These are phyloP conservation scores for Aschersonia sp. DNA, from an alignment of 2,329 filamentous ascomycete species.

Conservation along the genomic window DNA sequence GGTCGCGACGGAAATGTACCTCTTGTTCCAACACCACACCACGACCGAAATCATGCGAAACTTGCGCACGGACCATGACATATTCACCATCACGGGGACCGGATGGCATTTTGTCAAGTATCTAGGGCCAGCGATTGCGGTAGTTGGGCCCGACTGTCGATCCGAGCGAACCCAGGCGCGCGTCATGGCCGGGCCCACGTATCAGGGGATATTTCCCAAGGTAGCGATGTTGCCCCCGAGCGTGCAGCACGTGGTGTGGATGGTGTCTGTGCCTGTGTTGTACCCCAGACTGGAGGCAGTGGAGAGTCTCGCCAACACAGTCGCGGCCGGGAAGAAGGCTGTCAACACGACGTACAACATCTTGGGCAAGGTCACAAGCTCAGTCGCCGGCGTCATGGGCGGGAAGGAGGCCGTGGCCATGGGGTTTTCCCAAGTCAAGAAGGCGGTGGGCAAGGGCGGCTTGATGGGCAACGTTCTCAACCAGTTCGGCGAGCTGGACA, in stretches of 20 bases:
- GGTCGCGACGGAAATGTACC: slow-evolving; percentile 92
- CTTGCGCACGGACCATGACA: slow-evolving; percentile 71
- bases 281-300: slow-evolving; percentile 87
- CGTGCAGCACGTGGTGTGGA: slow-evolving; percentile 94
- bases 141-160: slow-evolving; percentile 80
- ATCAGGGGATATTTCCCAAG: slow-evolving; percentile 94
- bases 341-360: slow-evolving; percentile 95
- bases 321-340: slow-evolving; percentile 90
- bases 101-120: slow-evolving; percentile 99
- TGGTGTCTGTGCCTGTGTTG: slow-evolving; percentile 79
- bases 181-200: slow-evolving; percentile 90
- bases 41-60: slow-evolving; percentile 87
- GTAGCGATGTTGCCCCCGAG: slow-evolving; percentile 79
- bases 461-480: slow-evolving; percentile 92
- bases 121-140: slow-evolving; percentile 77
- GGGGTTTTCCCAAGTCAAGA: slow-evolving; percentile 90
- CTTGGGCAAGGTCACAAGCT: slow-evolving; percentile 86
- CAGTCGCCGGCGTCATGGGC: slow-evolving; percentile 87
- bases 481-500: slow-evolving; percentile 90
- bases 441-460: slow-evolving; percentile 86
- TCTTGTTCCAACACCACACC: slow-evolving; percentile 96
- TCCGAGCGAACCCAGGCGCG: slow-evolving; percentile 83
- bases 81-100: slow-evolving; percentile 93
- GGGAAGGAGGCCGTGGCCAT: slow-evolving; percentile 86
- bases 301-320: slow-evolving; percentile 79